Percentiles rank a stretch among this genome's conserved stretches.
These are phyloP conservation scores for Neofusicoccum sp. DNA, from an alignment of 2,329 filamentous ascomycete genomes.

Conservation along the genomic window DNA sequence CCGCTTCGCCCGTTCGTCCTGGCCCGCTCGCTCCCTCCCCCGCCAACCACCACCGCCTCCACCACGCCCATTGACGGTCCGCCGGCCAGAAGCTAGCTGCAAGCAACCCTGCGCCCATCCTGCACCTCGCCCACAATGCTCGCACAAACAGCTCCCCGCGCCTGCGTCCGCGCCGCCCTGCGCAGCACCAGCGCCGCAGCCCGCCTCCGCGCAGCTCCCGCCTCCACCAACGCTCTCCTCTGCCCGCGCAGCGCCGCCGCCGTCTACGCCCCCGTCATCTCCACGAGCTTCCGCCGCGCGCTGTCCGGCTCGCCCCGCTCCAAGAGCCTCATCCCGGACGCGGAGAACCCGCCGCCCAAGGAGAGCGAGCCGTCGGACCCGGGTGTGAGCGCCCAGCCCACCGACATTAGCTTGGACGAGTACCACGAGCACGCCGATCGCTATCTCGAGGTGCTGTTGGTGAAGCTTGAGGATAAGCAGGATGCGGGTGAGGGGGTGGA, in stretches of 20 bases:
- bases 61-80: no score
- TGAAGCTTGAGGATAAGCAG: constrained; percentile 69
- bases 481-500: constrained; percentile 78
- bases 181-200: constrained; percentile 12
- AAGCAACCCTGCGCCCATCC: neutral
- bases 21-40: neutral
- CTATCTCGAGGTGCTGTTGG: constrained; percentile 67
- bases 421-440: constrained; percentile 79
- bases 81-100: no score
- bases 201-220: constrained; percentile 1
- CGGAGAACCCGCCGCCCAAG: constrained; percentile 41
- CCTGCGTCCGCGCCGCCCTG: constrained; percentile 7
- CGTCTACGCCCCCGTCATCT: neutral
- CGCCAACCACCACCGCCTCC: neutral
- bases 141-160: neutral
- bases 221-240: neutral
- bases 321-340: constrained; percentile 48
- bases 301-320: constrained; percentile 33
- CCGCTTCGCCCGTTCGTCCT: neutral
- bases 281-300: constrained; percentile 22
- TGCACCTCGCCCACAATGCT: constrained; percentile 6
- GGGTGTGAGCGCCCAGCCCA: constrained; percentile 52
- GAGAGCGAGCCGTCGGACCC: constrained; percentile 38
- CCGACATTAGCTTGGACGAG: constrained; percentile 67
- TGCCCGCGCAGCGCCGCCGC: neutral